Evolutionary conservation across 441 rosid species (phyloP).

Genomic region (Capsella rubella): DNA sequence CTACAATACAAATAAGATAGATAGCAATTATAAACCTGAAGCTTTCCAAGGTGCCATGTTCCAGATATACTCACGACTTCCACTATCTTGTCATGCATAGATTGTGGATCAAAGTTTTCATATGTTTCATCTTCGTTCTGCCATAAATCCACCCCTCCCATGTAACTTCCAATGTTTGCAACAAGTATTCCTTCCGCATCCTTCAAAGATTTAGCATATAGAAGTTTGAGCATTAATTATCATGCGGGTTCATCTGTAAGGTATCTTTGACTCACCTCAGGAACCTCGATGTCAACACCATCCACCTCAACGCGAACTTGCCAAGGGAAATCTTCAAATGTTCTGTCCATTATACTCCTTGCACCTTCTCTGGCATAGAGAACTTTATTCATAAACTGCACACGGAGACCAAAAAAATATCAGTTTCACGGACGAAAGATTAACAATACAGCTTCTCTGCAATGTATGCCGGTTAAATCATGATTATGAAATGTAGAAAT

Average conservation of each 20-base stretch:
- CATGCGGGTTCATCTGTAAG: background rate
- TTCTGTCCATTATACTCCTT: slow-evolving; percentile 93
- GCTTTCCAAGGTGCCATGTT: slow-evolving; percentile 98
- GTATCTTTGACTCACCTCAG: slow-evolving; percentile 70
- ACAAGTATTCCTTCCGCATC: slow-evolving; percentile 98
- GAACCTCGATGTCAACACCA: slow-evolving; percentile 91
- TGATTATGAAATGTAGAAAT: slow-evolving; percentile 6
- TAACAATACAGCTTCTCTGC: slow-evolving; percentile 6
- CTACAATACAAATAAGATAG: slow-evolving; percentile 16
- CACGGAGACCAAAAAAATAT: slow-evolving; percentile 19
- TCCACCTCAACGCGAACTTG: slow-evolving; percentile 96
- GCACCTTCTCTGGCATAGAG: slow-evolving; percentile 99
- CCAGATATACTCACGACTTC: slow-evolving; percentile 99
- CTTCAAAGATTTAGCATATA: slow-evolving; percentile 52
- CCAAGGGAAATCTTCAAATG: slow-evolving; percentile 92
- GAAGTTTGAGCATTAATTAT: slow-evolving; percentile 10
- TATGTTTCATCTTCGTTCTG: slow-evolving; percentile 90
- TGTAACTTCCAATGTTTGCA: slow-evolving; percentile 97
- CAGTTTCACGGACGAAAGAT: slow-evolving; percentile 9
- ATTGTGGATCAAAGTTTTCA: slow-evolving; percentile 91
- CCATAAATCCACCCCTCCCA: slow-evolving; percentile 99
- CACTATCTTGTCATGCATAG: slow-evolving; percentile 94
- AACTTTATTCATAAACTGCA: slow-evolving; percentile 99
- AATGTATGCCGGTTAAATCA: background rate
- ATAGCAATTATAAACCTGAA: slow-evolving; percentile 55